Evolutionary conservation across 768 basidiomycete genomes (phyloP), one percentile per base, ranked within the genome.

Genomic region (Royoungia palumana): DNA sequence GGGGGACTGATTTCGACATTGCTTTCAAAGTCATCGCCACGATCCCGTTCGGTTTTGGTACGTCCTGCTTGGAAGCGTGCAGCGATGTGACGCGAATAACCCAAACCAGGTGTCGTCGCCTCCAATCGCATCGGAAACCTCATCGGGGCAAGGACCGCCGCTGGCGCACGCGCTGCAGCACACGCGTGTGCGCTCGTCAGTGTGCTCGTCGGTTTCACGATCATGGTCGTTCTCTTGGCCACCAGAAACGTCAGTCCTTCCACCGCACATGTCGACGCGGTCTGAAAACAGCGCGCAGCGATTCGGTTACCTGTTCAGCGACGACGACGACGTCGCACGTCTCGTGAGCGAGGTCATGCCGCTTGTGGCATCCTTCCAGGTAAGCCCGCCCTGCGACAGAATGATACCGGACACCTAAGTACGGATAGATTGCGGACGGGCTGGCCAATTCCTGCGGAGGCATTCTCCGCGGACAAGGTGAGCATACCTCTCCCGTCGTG

Each of bases 91-190:
- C 10, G 22, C 19, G 41, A 21, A 32, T 21, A 6, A 53, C 40
- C 4, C 35, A n/a, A 38, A 50, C 5, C 50, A 77, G 74, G 86
- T 10, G 80, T 89, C 21, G 83, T 85, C 30, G 81, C 85, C 4
- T 87, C 85, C 16, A 79, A 82, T 12, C 79, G 83, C 14, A 76
- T 90, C 6, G 88, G 87, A 22, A 87, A 87, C 60, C 70, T 85
- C 37, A 82, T 89, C 34, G 88, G 88, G 10, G 70, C 77, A 14
- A 74, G 74, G 30, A 75, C 75, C 6, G 73, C 80, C 2, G 37
- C 50, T 0, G 77, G 75, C 27, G 83, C 86, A 6, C 80, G 78
- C 49, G 66, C 70, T 27, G 75, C 80, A 2, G 81, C 82, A 5
- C 82, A 87, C 53, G 78, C 81, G 1, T 76, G 83, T 4, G 84